These are phyloP conservation scores for Scheffersomyces parashehatae DNA, from an alignment of 1,139 yeast genomes.

Conservation along the genomic window DNA sequence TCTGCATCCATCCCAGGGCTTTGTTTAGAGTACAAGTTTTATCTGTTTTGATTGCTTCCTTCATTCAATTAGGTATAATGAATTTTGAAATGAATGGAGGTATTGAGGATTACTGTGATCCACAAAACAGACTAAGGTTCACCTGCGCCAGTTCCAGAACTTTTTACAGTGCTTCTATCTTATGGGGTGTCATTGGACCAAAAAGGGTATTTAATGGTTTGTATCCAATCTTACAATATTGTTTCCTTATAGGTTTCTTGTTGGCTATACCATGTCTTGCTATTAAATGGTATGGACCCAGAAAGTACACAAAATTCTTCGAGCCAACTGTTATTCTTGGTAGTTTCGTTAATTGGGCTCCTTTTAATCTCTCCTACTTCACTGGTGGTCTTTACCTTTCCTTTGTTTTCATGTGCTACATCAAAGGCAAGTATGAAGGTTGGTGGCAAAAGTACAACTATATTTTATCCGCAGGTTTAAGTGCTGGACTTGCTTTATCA, in stretches of 20 bases:
- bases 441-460: conserved; percentile 24
- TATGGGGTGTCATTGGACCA: conserved; percentile 41
- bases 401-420: conserved; percentile 16
- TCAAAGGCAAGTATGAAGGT: conserved; percentile 13
- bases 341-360: conserved; percentile 17
- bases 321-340: conserved; percentile 20
- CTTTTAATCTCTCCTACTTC: conserved; percentile 17
- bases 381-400: conserved; percentile 18
- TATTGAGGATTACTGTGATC: conserved; percentile 26
- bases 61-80: conserved; percentile 27
- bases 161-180: conserved; percentile 32
- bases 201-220: conserved; percentile 32
- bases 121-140: conserved; percentile 27
- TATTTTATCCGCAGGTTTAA: conserved; percentile 16
- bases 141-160: conserved; percentile 37
- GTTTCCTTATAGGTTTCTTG: conserved; percentile 32
- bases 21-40: conserved; percentile 35
- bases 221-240: conserved; percentile 35
- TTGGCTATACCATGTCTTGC: conserved; percentile 28
- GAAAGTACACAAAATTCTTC: conserved; percentile 11
- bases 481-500: conserved; percentile 21
- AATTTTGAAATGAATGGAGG: conserved; percentile 27
- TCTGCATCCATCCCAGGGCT: conserved; percentile 35
- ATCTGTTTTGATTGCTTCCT: conserved; percentile 26
- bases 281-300: conserved; percentile 22